Evolutionary conservation across 768 basidiomycete species (phyloP), one percentile per base, ranked within the genome.

Genomic region (Boletus patriciae): DNA sequence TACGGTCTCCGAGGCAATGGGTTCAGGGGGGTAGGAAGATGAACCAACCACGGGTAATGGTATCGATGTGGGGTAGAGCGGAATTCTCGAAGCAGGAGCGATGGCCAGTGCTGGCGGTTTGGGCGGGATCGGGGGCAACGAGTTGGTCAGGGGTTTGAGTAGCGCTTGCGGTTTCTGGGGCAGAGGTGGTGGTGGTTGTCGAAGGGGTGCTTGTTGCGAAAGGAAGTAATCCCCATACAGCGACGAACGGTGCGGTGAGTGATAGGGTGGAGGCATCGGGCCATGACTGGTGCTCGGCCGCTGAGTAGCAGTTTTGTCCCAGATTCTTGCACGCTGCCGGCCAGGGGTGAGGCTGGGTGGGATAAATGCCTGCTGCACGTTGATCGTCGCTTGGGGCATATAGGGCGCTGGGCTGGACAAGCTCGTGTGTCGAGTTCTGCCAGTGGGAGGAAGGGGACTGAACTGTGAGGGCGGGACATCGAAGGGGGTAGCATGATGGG

Each of bases 51-150:
- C 4, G 19, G 61, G 40, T 38, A 66, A 42, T 52, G 69, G 60
- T 63, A 74, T 69, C 19, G 66, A 67, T 27, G 69, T 56, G 3
- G 73, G 72, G 58, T 76, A 75, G 36, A 75, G 66, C 4, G 72
- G 68, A 15, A 69, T 62, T 38, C 73, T 66, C 19, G 61, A 60
- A 7, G 56, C 56, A 40, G 64, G 46, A 4, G 58, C 21, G 43
- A 59, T 46, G 46, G 57, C 43, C 31, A 58, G 43, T 18, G 63
- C 46, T 23, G 55, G 50, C 2, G 79, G 78, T 60, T 77, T 78
- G 3, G 78, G 74, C 7, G 78, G 78, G 36, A 77, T 46, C 9
- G 75, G 75, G 11, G 80, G 79, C 4, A 71, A 68, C 0, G 65
- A 46, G 67, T 58, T 61, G 33, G 76, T 72, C n/a, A 69, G 74